A percentile compares a stretch with the other conserved stretches of the same genome.
Evolutionary conservation across 371 early-diverging fungal species (phyloP).

Genomic region (Mucor velutinosus): DNA sequence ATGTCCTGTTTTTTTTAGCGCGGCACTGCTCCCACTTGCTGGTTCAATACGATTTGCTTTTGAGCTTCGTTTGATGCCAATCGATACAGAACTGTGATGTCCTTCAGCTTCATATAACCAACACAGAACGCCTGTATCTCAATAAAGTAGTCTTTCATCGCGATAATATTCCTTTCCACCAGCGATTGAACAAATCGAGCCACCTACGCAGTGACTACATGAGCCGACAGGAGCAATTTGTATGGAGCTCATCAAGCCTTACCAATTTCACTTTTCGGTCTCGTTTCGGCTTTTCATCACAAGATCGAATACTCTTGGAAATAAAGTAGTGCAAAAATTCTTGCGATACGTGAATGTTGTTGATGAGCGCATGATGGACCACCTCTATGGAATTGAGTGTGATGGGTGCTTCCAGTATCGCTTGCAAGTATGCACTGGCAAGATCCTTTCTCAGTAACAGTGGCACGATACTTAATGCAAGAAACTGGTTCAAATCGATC

Average conservation of each 20-base stretch:
- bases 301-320: slow-evolving; percentile 66
- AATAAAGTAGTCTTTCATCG: slow-evolving; percentile 60
- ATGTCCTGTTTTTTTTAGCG: neutral
- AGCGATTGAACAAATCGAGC: slow-evolving; percentile 72
- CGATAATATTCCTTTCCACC: slow-evolving; percentile 55
- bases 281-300: slow-evolving; percentile 57
- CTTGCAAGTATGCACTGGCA: slow-evolving; percentile 25
- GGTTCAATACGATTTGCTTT: neutral
- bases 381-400: slow-evolving; percentile 61
- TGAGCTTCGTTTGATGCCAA: slow-evolving; percentile 33
- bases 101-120: slow-evolving; percentile 25
- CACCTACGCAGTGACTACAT: slow-evolving; percentile 42
- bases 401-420: slow-evolving; percentile 30
- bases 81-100: slow-evolving; percentile 36
- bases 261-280: slow-evolving; percentile 72
- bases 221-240: neutral
- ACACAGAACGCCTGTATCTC: slow-evolving; percentile 61
- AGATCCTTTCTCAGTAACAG: slow-evolving; percentile 18
- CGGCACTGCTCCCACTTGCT: neutral
- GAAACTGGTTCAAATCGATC: slow-evolving; percentile 40
- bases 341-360: slow-evolving; percentile 38
- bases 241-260: slow-evolving; percentile 4
- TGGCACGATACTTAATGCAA: slow-evolving; percentile 36
- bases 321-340: slow-evolving; percentile 68
- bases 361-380: slow-evolving; percentile 58